phyloP scores from a whole-genome alignment of 164 flowering plant genomes.

The Echeveria elegans region DNA sequence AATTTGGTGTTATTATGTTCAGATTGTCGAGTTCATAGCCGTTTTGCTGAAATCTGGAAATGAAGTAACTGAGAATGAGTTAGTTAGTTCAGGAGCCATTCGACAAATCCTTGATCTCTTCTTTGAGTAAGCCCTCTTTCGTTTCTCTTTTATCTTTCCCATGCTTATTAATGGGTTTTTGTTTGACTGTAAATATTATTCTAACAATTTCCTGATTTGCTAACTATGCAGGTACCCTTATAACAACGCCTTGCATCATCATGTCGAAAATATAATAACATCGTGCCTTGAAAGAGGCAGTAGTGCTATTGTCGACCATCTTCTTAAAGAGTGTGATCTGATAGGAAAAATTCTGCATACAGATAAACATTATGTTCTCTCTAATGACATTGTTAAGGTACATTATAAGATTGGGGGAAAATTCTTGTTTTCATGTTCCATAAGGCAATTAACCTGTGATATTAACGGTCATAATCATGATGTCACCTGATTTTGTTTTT shows the following conservation, averaged over 20 bases:
- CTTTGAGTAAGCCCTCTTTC: slow-evolving; percentile 55
- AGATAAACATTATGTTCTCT: slow-evolving; percentile 46
- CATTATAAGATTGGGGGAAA: no score
- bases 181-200: background rate
- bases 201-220: background rate
- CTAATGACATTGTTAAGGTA: slow-evolving; percentile 49
- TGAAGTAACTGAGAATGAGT: slow-evolving; percentile 70
- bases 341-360: slow-evolving; percentile 52
- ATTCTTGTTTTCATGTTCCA: no score
- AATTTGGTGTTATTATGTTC: slow-evolving; percentile 10
- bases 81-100: slow-evolving; percentile 68
- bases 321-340: slow-evolving; percentile 64
- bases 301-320: slow-evolving; percentile 48
- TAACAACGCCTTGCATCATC: slow-evolving; percentile 87
- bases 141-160: background rate
- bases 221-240: slow-evolving; percentile 70
- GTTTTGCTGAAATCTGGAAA: slow-evolving; percentile 57
- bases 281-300: slow-evolving; percentile 86
- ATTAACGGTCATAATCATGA: no score
- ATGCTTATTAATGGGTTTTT: background rate
- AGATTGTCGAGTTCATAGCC: slow-evolving; percentile 87
- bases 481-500: background rate
- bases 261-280: slow-evolving; percentile 70
- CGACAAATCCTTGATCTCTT: slow-evolving; percentile 59
- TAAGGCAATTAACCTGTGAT: no score